phyloP scores from a whole-genome alignment of 805 yeast species.

The Soucietia sequanensis region DNA sequence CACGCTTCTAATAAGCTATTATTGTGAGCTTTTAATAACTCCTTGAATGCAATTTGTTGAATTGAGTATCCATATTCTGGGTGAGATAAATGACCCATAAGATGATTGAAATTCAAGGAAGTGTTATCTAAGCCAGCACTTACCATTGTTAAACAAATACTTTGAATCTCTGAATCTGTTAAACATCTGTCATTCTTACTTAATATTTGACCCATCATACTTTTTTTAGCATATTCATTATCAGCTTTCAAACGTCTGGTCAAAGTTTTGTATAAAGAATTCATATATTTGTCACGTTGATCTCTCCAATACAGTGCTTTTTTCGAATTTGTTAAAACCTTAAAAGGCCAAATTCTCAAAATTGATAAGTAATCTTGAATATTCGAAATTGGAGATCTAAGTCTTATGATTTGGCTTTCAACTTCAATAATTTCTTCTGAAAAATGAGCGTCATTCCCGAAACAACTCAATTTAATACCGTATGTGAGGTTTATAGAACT shows the following conservation, averaged over 20 bases:
- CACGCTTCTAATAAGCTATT: conserved; percentile 33
- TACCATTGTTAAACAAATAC: conserved; percentile 71
- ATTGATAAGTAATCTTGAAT: conserved; percentile 53
- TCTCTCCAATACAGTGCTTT: conserved; percentile 24
- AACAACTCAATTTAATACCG: conserved; percentile 49
- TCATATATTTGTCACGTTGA: conserved; percentile 52
- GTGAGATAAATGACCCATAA: conserved; percentile 58
- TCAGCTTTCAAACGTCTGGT: conserved; percentile 17
- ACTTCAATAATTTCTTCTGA: conserved; percentile 54
- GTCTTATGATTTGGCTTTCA: conserved; percentile 54
- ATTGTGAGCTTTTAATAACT: conserved; percentile 35
- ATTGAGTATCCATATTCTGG: conserved; percentile 32
- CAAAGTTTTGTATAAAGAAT: conserved; percentile 20
- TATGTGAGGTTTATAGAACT: conserved; percentile 52
- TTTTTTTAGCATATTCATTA: conserved; percentile 22
- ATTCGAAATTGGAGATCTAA: conserved; percentile 58
- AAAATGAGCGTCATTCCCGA: conserved; percentile 29
- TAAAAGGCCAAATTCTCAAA: conserved; percentile 30
- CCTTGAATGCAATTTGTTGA: conserved; percentile 44
- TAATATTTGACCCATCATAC: conserved; percentile 30
- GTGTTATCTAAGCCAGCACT: conserved; percentile 79
- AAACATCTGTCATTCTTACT: conserved; percentile 9
- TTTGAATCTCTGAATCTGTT: conserved; percentile 45
- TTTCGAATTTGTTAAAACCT: conserved; percentile 1
- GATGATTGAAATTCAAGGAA: conserved; percentile 59